Evolutionary conservation across 495 filamentous ascomycete genomes (phyloP).

Genomic region (Choiromyces venosus): DNA sequence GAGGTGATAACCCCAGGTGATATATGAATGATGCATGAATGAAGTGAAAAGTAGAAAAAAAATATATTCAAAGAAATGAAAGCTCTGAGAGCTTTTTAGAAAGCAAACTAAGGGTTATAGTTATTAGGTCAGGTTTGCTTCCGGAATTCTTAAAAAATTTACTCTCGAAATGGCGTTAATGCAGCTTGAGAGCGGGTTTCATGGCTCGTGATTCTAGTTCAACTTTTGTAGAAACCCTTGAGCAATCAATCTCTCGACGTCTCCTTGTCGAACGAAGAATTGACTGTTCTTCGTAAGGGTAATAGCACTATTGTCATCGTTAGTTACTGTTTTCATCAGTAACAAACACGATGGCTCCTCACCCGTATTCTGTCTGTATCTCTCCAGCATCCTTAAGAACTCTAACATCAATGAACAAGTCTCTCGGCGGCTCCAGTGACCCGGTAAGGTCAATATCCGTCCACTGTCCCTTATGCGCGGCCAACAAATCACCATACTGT

Average conservation of each 20-base stretch:
- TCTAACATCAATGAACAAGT: conserved; percentile 95
- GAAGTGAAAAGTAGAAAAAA: neutral
- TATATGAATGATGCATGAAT: neutral
- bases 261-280: conserved; percentile 91
- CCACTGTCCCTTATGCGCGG: conserved; percentile 97
- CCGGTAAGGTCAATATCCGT: conserved; percentile 97
- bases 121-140: neutral
- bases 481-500: conserved; percentile 83
- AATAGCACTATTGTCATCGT: conserved; percentile 61
- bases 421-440: conserved; percentile 84
- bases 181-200: neutral
- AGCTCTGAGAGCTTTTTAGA: neutral
- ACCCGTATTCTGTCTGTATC: conserved; percentile 99
- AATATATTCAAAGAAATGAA: neutral
- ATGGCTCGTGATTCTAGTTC: conserved; percentile 52
- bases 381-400: conserved; percentile 96
- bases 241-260: conserved; percentile 89
- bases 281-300: conserved; percentile 97
- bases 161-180: neutral
- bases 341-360: conserved; percentile 42
- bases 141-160: neutral
- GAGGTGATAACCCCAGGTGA: neutral
- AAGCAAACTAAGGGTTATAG: neutral
- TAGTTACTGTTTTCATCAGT: conserved; percentile 17
- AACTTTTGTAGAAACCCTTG: conserved; percentile 96